Conservation (phyloP, 139 green algal species). For the Edaphochlamys debaryana region DNA sequence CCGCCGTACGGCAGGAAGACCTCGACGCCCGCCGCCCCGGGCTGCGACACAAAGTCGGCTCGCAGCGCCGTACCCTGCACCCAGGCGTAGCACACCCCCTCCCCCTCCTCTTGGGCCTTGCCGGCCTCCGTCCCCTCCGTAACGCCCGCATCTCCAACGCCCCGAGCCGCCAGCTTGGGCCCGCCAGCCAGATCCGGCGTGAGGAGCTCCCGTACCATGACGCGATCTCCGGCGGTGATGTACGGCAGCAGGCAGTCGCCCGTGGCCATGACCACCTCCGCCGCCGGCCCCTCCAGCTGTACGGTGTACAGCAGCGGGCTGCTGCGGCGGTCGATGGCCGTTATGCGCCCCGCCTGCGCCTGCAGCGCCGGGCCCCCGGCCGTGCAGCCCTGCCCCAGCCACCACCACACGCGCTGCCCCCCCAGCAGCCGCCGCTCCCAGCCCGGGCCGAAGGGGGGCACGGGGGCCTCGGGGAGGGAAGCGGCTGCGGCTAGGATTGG, state of each 20-base stretch:
- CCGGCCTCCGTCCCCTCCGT: no score
- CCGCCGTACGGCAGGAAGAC: not conserved
- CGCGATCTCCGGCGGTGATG: not conserved
- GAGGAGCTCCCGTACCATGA: constrained; percentile 9
- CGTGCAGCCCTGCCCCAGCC: constrained; percentile 21
- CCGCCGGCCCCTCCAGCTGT: not conserved
- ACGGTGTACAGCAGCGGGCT: constrained; percentile 30
- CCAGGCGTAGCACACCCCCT: not conserved
- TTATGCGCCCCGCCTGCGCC: not conserved
- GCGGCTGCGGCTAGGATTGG: not conserved
- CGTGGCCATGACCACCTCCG: constrained; percentile 13
- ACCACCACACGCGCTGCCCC: constrained; percentile 30
- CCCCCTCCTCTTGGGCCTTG: not conserved
- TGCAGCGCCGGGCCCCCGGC: no score
- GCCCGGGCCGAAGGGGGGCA: not conserved
- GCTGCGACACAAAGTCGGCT: not conserved
- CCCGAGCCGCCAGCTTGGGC: not conserved
- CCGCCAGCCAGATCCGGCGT: not conserved
- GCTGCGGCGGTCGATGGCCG: constrained; percentile 26
- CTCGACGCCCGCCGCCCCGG: not conserved
- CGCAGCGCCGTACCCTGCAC: no score
- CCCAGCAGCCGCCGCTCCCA: constrained; percentile 14
- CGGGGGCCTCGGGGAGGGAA: no score
- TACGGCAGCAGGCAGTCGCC: constrained; percentile 26
- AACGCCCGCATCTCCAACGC: not conserved